Percentiles rank a stretch among this genome's conserved stretches.
Evolutionary conservation across 176 grass and related monocot genomes (phyloP).

Genomic region (Thalia dealbata): DNA sequence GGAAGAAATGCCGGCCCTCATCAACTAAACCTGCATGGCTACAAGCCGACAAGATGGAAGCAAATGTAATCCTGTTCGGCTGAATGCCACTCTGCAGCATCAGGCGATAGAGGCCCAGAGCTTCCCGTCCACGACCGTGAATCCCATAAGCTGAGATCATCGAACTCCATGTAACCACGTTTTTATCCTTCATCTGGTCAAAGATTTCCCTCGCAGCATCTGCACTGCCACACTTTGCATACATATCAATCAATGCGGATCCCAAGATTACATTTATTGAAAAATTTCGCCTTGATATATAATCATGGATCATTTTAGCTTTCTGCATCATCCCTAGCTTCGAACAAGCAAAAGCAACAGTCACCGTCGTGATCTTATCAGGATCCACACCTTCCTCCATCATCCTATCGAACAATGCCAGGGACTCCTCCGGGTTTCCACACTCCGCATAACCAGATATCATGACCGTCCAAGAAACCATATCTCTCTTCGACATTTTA

Average conservation of each 20-base stretch:
- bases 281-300: not conserved
- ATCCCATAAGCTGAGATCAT: conserved; percentile 13
- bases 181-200: conserved; percentile 2
- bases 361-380: conserved; percentile 8
- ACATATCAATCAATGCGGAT: conserved; percentile 13
- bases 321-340: conserved; percentile 15
- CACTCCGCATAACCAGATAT: conserved; percentile 12
- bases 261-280: conserved; percentile 5
- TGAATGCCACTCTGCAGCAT: conserved; percentile 12
- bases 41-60: conserved; percentile 10
- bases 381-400: conserved; percentile 3
- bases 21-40: conserved; percentile 13
- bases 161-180: conserved; percentile 6
- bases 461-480: conserved; percentile 16
- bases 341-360: conserved; percentile 8
- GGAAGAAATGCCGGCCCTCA: not conserved
- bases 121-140: conserved; percentile 8
- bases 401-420: conserved; percentile 12
- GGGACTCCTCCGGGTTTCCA: conserved; percentile 1
- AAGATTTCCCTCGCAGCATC: conserved; percentile 11
- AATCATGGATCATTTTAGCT: conserved; percentile 17
- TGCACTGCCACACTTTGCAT: conserved; percentile 17
- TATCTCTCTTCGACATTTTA: conserved; percentile 9
- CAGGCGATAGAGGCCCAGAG: not conserved
- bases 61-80: conserved; percentile 7